A percentile compares a stretch with the other conserved stretches of the same genome.
Conservation (phyloP, 148 eudicot species). For the Selenicereus undatus region DNA sequence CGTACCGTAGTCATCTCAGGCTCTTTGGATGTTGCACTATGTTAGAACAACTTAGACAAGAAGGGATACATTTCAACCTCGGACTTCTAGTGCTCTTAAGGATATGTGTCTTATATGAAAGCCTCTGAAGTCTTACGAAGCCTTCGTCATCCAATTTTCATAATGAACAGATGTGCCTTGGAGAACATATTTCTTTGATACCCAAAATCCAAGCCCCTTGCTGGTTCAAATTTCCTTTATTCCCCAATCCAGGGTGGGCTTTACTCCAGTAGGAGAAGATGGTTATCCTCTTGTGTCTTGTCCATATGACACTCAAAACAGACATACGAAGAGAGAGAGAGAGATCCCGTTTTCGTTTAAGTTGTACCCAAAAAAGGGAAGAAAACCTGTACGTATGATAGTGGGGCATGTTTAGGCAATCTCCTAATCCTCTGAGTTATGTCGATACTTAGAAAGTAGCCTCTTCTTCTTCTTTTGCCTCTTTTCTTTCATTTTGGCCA, state of each 20-base stretch:
- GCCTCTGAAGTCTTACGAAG: not conserved
- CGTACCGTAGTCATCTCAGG: too few species aligned
- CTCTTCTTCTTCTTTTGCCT: too few species aligned
- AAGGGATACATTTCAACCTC: not conserved
- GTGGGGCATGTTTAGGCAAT: too few species aligned
- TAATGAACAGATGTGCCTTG: too few species aligned
- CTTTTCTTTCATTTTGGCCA: too few species aligned
- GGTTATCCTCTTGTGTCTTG: not conserved
- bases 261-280: not conserved
- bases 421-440: too few species aligned
- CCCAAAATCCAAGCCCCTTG: not conserved
- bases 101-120: not conserved
- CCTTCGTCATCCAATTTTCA: not conserved
- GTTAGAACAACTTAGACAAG: not conserved
- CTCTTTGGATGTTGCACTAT: too few species aligned
- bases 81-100: not conserved
- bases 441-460: too few species aligned
- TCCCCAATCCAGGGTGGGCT: not conserved
- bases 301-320: not conserved
- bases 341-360: too few species aligned
- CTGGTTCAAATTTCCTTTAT: not conserved
- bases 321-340: not conserved
- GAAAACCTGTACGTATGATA: too few species aligned
- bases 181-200: too few species aligned
- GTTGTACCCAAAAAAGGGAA: too few species aligned